These are phyloP conservation scores for Lentinula novae-zelandiae DNA, from an alignment of 1,284 basidiomycete genomes.

Conservation along the genomic window DNA sequence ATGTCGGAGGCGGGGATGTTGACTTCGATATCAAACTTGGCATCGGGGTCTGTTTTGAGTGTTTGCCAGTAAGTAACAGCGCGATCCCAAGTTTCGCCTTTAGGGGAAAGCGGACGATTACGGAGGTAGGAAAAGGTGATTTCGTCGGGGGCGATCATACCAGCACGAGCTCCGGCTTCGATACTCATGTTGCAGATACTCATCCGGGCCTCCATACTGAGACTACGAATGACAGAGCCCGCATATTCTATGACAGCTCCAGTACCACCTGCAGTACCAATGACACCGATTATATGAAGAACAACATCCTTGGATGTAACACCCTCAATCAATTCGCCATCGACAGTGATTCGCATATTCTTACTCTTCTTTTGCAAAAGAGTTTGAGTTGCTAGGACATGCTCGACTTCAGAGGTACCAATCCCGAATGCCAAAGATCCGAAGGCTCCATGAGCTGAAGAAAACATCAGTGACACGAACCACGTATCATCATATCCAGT, in stretches of 20 bases:
- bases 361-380: constrained; percentile 90
- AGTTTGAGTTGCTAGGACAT: constrained; percentile 95
- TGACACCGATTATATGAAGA: constrained; percentile 90
- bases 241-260: constrained; percentile 93
- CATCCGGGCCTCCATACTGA: constrained; percentile 97
- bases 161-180: constrained; percentile 92
- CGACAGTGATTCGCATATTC: constrained; percentile 94
- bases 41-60: constrained; percentile 82
- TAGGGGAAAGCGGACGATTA: constrained; percentile 82
- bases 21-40: constrained; percentile 88
- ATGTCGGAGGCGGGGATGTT: constrained; percentile 88
- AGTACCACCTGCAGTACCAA: constrained; percentile 93
- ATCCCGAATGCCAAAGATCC: constrained; percentile 96
- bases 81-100: constrained; percentile 87
- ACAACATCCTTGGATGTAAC: constrained; percentile 95
- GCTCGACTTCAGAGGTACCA: constrained; percentile 95
- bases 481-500: background rate
- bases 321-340: constrained; percentile 83
- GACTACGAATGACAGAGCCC: constrained; percentile 85
- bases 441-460: constrained; percentile 88
- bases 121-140: constrained; percentile 88
- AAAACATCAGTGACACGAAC: background rate
- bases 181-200: constrained; percentile 99
- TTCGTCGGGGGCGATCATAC: constrained; percentile 95
- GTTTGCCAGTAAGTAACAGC: constrained; percentile 90